A percentile compares a stretch with the other conserved stretches of the same genome.
These are phyloP conservation scores for Liquidambar formosana DNA, from an alignment of 164 flowering plant species.

Conservation along the genomic window DNA sequence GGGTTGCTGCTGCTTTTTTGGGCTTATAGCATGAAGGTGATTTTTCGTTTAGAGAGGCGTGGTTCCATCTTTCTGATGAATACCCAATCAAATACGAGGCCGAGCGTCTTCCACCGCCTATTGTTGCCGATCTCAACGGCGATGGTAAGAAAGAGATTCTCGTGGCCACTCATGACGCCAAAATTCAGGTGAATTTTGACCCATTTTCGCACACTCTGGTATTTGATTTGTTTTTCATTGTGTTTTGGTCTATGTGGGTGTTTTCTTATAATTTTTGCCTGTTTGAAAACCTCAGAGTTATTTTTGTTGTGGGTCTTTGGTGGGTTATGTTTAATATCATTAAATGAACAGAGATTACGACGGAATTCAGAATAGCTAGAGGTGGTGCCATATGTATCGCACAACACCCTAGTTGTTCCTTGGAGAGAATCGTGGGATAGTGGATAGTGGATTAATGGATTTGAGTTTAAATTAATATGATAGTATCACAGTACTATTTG, in stretches of 20 bases:
- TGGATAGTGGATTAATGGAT: no score
- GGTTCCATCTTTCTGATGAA: conserved; percentile 89
- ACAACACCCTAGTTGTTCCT: no score
- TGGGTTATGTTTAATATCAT: no score
- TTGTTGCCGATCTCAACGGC: conserved; percentile 91
- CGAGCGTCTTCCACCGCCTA: conserved; percentile 93
- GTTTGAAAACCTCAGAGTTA: no score
- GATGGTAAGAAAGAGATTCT: conserved; percentile 91
- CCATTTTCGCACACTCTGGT: background rate
- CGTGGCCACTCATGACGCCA: conserved; percentile 94
- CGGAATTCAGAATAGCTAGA: no score
- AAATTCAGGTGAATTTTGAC: conserved; percentile 66
- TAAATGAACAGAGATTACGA: no score
- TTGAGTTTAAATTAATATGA: no score
- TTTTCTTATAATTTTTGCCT: background rate
- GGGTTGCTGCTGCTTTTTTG: background rate
- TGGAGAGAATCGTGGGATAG: no score
- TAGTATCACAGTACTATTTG: no score
- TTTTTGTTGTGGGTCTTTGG: no score
- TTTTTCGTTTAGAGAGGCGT: conserved; percentile 89
- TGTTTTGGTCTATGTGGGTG: background rate
- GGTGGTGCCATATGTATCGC: no score
- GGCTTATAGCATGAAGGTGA: conserved; percentile 82
- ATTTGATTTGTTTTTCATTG: background rate
- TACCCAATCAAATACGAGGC: conserved; percentile 92